phyloP scores from a whole-genome alignment of 2,329 filamentous ascomycete species.

The Neofusicoccum parvum region DNA sequence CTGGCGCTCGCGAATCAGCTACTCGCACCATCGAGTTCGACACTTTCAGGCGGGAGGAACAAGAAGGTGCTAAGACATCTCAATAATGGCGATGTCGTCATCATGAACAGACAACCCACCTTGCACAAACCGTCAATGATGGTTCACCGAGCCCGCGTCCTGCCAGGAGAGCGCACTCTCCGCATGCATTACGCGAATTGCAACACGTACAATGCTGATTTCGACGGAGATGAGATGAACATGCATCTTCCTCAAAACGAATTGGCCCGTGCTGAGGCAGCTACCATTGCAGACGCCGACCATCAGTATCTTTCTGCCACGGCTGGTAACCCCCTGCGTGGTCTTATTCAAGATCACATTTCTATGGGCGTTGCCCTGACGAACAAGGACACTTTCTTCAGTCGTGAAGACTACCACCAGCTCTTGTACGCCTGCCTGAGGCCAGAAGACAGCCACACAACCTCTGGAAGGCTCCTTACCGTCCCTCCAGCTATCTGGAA shows the following conservation, averaged over 20 bases:
- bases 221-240: conserved; percentile 99
- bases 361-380: conserved; percentile 92
- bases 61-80: conserved; percentile 98
- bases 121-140: conserved; percentile 99
- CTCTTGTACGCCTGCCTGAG: conserved; percentile 88
- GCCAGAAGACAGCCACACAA: conserved; percentile 87
- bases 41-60: conserved; percentile 74
- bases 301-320: conserved; percentile 96
- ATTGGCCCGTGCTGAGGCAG: conserved; percentile 85
- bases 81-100: conserved; percentile 92
- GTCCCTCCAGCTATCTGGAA: conserved; percentile 81
- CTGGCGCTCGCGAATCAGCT: conserved; percentile 90
- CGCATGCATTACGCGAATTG: conserved; percentile 99
- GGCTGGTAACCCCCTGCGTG: conserved; percentile 87
- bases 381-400: conserved; percentile 89
- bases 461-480: conserved; percentile 78
- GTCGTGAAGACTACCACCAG: conserved; percentile 84
- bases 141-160: conserved; percentile 89
- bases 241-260: conserved; percentile 99
- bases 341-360: conserved; percentile 97
- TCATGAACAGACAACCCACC: conserved; percentile 98
- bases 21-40: conserved; percentile 77
- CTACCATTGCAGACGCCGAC: conserved; percentile 93
- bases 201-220: conserved; percentile 99
- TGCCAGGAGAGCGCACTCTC: conserved; percentile 94